Evolutionary conservation across 2,329 filamentous ascomycete genomes (phyloP), one percentile per base, ranked within the genome.

Genomic region (Claviceps sp.): DNA sequence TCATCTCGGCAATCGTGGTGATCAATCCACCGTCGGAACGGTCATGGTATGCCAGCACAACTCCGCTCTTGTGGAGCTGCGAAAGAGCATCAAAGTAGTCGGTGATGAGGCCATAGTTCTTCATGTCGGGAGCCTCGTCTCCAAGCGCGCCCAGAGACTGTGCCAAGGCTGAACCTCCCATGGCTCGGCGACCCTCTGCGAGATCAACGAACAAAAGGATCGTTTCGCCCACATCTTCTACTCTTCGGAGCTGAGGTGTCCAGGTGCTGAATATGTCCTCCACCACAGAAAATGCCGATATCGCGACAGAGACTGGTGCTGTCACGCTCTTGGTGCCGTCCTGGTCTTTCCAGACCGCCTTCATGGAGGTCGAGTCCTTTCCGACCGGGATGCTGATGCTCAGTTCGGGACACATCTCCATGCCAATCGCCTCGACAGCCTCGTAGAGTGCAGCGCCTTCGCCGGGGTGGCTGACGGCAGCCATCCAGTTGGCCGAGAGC

Each of bases 321-420:
- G 89, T 96, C 48, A 97, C 91, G 58, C 90, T 90, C 71, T 87
- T 93, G 14, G 77, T 70, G 56, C 86, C 76, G 17, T 77, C 72
- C 55, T 74, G 73, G 58, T 91, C 86, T 63, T 82, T 85, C 93
- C 93, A 97, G 52, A 89, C 89, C 62, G 94, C 91, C 75, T 96
- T 96, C 93, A 98, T 97, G 2, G 90, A 96, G 69, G 94, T 95
- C 0, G 91, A 97, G 67, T 98, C 93, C 70, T 98, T 97, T 52
- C 93, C 93, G 8, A 97, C 93, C 4, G 93, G 93, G 54, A 98
- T 97, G 53, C 86, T 89, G 55, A 98, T 82, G 38, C 87, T 89
- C n/a, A 97, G 76, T 60, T 86, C 77, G 2, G 89, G 89, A 68
- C 93, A 98, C 8, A 98, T 75, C 47, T 95, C 86, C 80, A 95